Evolutionary conservation across 2,329 filamentous ascomycete species (phyloP).

Genomic region (Lasiodiplodia sp.): DNA sequence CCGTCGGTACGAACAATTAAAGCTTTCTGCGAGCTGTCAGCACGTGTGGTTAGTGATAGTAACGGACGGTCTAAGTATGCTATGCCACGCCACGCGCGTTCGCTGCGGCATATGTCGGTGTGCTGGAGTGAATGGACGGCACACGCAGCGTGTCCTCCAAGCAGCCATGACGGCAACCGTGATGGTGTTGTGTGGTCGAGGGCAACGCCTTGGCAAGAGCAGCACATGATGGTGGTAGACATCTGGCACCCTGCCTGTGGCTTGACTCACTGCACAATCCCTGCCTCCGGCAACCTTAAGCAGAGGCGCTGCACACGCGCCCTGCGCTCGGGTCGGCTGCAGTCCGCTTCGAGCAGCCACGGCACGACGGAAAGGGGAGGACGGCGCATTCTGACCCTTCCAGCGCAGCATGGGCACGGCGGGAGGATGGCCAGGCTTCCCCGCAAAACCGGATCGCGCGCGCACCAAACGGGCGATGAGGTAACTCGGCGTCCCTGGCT

Average conservation of each 20-base stretch:
- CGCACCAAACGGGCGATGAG: constrained; percentile 4
- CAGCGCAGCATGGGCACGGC: background rate
- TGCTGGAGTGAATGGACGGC: background rate
- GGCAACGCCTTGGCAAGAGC: background rate
- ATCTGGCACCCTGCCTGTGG: constrained; percentile 1
- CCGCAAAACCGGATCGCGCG: constrained; percentile 16
- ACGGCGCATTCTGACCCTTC: background rate
- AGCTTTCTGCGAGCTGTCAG: background rate
- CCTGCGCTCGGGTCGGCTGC: background rate
- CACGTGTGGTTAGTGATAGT: background rate
- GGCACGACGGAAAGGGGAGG: background rate
- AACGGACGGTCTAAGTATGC: background rate
- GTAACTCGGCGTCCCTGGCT: constrained; percentile 19
- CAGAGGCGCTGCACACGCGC: background rate
- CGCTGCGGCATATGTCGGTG: background rate
- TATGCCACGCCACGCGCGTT: background rate
- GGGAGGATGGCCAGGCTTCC: constrained; percentile 24
- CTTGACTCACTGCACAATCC: constrained; percentile 11
- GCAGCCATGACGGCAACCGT: background rate
- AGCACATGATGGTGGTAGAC: background rate
- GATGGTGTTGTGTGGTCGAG: background rate
- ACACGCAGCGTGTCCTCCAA: background rate
- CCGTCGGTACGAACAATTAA: background rate
- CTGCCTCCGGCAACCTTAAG: constrained; percentile 5
- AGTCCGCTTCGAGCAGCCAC: constrained; percentile 1